A percentile compares a stretch with the other conserved stretches of the same genome.
Evolutionary conservation across 2,329 filamentous ascomycete species (phyloP).

Genomic region (Anisogramma anomala): DNA sequence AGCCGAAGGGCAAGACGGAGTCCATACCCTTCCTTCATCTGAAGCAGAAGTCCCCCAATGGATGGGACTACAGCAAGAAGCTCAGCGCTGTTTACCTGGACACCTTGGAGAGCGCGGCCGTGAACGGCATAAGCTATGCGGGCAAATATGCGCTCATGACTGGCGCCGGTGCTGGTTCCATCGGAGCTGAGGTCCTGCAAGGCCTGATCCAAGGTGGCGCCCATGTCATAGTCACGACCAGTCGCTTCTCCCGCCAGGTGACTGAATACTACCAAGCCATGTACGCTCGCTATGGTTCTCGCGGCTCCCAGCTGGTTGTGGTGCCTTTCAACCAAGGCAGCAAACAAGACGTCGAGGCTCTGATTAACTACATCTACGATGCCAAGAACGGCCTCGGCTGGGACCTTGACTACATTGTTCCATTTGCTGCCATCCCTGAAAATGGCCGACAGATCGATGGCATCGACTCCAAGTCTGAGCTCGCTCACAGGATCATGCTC

Average conservation of each 20-base stretch:
- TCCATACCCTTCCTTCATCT: slow-evolving; percentile 96
- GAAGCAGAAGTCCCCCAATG: slow-evolving; percentile 84
- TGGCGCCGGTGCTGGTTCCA: slow-evolving; percentile 92
- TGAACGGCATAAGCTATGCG: slow-evolving; percentile 77
- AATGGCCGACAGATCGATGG: slow-evolving; percentile 94
- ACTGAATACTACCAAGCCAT: slow-evolving; percentile 99
- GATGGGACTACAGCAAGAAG: slow-evolving; percentile 99
- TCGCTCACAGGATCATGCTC: slow-evolving; percentile 97
- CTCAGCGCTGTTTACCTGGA: slow-evolving; percentile 88
- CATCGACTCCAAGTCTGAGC: slow-evolving; percentile 94
- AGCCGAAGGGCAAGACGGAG: slow-evolving; percentile 81
- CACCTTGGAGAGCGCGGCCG: slow-evolving; percentile 79
- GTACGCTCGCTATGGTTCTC: slow-evolving; percentile 88
- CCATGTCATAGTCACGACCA: slow-evolving; percentile 93
- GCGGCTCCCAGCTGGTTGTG: slow-evolving; percentile 91
- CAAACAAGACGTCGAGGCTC: slow-evolving; percentile 91
- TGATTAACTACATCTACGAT: slow-evolving; percentile 95
- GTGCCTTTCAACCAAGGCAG: slow-evolving; percentile 99
- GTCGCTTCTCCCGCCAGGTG: slow-evolving; percentile 89
- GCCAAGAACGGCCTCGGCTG: slow-evolving; percentile 91
- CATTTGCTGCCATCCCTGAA: slow-evolving; percentile 95
- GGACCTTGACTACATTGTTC: slow-evolving; percentile 93
- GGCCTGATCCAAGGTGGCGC: slow-evolving; percentile 93
- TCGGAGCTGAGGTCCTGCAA: slow-evolving; percentile 92
- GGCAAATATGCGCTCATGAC: slow-evolving; percentile 98